Base-by-base conservation (phyloP, 2,329 filamentous ascomycete genomes). In the Botrytis hyacinthi region DNA sequence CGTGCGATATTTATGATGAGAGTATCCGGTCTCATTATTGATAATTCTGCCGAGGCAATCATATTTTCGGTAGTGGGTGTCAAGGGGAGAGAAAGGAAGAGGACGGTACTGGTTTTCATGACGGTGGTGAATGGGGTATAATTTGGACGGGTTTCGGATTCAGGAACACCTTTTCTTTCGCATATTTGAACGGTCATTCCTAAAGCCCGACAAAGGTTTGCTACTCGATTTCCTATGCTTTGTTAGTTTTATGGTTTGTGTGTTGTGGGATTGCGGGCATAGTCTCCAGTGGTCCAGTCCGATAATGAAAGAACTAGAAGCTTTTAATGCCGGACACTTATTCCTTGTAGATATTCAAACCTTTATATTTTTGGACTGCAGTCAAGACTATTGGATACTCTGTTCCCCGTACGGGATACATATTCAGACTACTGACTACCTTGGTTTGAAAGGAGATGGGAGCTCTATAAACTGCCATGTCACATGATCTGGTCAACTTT, bases 1-100 rank as follows among this genome's bases (percentile, higher is more conserved):
- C 81, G 74, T 7, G 81, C 78, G 2, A 81, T 77, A 72, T 82
- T 82, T 48, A 82, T 71, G 2, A 82, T 32, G 10, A 80, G 68
- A 0, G 74, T 73, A 40, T 78, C 73, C 4, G 72, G 63, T 16
- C 70, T 74, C 76, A 82, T 78, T 18, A 73, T 62, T 0, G 66
- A 63, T 32, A 82, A 71, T 60, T 80, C 79, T 0, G 69, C 40
- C 1, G 68, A 74, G 12, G 76, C 76, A 14, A 81, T 79, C 61
- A 80, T 61, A 59, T 78, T 76, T 18, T 62, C 57, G 2, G 81
- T 81, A 29, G 68, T 72, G 18, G 75, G 73, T 10, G 75, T 73
- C 32, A 80, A 76, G 4, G 78, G 76, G 8, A 76, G 66, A 5
- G 76, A 76, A 3, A 80, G 54, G 37, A 80, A 76, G 40, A 80